Conservation (phyloP, 257 asterid genomes). For the Misopates orontium region DNA sequence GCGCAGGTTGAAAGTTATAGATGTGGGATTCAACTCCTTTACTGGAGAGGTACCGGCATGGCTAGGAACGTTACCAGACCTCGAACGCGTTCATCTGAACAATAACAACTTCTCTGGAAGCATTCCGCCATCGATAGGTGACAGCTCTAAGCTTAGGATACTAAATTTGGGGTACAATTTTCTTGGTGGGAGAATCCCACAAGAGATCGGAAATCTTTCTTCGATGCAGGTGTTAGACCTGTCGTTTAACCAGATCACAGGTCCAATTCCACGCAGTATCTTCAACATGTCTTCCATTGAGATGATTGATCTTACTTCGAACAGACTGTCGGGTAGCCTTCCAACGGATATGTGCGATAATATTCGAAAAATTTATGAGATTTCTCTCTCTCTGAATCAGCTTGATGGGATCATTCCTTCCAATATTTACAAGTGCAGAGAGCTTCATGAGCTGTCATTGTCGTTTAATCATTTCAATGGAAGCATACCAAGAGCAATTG, state of each 20-base stretch:
- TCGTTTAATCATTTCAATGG: constrained; percentile 38
- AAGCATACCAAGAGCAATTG: constrained; percentile 28
- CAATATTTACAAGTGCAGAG: constrained; percentile 31
- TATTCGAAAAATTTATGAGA: constrained; percentile 9
- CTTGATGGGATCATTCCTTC: constrained; percentile 39
- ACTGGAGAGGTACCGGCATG: constrained; percentile 43
- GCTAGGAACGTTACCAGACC: constrained; percentile 37
- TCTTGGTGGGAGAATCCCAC: constrained; percentile 42
- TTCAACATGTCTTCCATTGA: constrained; percentile 25
- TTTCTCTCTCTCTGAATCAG: constrained; percentile 21
- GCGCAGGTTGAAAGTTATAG: constrained; percentile 23
- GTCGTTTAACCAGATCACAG: constrained; percentile 31
- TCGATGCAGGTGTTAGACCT: constrained; percentile 25
- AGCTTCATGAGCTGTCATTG: constrained; percentile 30
- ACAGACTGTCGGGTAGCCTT: constrained; percentile 28
- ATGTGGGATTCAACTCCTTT: constrained; percentile 40
- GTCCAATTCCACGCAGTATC: constrained; percentile 22
- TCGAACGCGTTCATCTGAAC: constrained; percentile 30
- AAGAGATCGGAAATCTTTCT: constrained; percentile 35
- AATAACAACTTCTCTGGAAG: constrained; percentile 44
- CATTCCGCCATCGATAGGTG: too few species aligned
- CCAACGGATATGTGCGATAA: constrained; percentile 26
- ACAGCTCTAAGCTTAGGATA: too few species aligned
- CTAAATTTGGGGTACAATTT: too few species aligned
- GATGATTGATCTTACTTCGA: constrained; percentile 29